A percentile compares a stretch with the other conserved stretches of the same genome.
phyloP scores from a whole-genome alignment of 352 stramenopile genomes.

The Pythium dissotocum region DNA sequence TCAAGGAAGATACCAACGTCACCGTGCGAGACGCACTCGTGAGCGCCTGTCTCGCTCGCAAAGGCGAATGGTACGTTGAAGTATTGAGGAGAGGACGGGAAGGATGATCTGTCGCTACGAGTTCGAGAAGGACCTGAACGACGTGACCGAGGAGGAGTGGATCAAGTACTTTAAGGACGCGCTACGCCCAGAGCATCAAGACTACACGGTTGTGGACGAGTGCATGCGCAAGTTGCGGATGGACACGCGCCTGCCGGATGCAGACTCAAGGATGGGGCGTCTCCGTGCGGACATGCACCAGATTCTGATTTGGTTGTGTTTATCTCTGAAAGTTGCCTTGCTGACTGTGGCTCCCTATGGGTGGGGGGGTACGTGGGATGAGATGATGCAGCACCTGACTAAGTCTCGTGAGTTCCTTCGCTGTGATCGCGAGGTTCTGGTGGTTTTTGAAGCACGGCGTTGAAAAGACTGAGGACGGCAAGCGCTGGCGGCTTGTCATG shows the following conservation, averaged over 20 bases:
- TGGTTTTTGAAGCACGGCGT: conserved; percentile 12
- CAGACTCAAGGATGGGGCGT: too few relatives aligned
- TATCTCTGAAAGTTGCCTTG: too few relatives aligned
- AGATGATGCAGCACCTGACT: conserved; percentile 3
- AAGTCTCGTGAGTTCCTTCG: background rate
- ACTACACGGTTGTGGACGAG: background rate
- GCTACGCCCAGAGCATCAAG: too few relatives aligned
- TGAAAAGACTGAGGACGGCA: conserved; percentile 12
- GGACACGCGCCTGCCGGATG: too few relatives aligned
- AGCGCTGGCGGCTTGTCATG: conserved; percentile 9
- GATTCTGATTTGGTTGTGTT: too few relatives aligned
- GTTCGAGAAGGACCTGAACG: background rate
- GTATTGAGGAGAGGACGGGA: background rate
- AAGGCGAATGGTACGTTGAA: background rate
- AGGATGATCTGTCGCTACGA: background rate
- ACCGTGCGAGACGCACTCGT: background rate
- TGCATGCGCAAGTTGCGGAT: too few relatives aligned
- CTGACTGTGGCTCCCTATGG: background rate
- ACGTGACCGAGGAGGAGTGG: background rate
- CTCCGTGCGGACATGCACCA: too few relatives aligned
- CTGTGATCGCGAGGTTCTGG: conserved; percentile 9
- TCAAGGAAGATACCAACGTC: background rate
- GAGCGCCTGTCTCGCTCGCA: background rate
- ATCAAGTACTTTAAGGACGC: background rate
- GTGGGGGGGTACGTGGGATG: conserved; percentile 17